Base-by-base conservation (phyloP, 495 filamentous ascomycete genomes). In the Staphylotrichum tortipilum region DNA sequence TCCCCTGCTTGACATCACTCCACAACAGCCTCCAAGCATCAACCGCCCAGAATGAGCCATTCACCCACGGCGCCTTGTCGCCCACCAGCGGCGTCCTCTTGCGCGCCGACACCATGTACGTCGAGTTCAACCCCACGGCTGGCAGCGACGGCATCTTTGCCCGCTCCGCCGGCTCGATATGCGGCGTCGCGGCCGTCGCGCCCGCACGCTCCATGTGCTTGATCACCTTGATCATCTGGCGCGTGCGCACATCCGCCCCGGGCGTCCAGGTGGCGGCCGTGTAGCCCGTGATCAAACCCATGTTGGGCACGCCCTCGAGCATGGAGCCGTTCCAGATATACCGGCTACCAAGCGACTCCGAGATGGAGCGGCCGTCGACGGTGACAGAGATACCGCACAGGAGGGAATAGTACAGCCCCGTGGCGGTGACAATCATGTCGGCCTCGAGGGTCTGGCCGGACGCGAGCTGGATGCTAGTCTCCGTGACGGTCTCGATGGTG, bases 401-500 rank as follows among this genome's bases (percentile, higher is more conserved):
- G 8, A 86, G 60, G 17, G 66, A 65, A 35, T 87, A 57, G 36
- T 74, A 73, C 2, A 92, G 68, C 2, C 86, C 86, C 0, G 86
- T 92, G 0, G 86, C 85, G 0, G 84, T 85, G 52, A 89, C 65
- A 59, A 90, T 84, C 56, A 85, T 79, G 64, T 90, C 84, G 0
- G 82, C 78, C 1, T 79, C 69, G 3, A 89, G 57, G 0, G 59
- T 61, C 39, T 77, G 70, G 15, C 82, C 85, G 0, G 74, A 75
- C 24, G 70, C 62, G 18, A 87, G 73, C 15, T 63, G 52, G 48
- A 91, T 81, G 1, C 78, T 75, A 11, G 73, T 69, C 18, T 68
- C 62, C 0, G 78, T 82, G 8, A 91, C 78, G 0, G 68, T 71
- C n/a, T 78, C 68, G 64, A 91, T 86, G 12, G 65, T 73, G 33